Conservation (phyloP, 331 rosid genomes). For the Acacia pycnantha region DNA sequence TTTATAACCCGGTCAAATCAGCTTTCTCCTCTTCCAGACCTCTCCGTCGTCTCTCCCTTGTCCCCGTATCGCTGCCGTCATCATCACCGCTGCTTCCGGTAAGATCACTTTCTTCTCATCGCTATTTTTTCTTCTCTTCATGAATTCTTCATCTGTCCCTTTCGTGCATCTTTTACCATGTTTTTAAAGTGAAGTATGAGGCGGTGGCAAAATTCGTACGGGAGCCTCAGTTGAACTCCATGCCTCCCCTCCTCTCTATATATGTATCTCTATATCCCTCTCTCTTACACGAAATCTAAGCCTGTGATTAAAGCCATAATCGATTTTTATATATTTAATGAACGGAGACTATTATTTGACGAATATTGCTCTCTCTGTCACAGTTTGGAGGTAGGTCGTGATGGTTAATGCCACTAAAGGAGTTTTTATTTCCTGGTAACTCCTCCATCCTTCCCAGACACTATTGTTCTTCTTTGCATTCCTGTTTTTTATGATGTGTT, state of each 20-base stretch:
- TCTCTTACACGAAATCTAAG: neutral
- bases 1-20: neutral
- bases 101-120: neutral
- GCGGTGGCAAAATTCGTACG: neutral
- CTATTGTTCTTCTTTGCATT: neutral
- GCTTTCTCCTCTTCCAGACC: neutral
- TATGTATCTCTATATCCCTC: neutral
- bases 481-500: neutral
- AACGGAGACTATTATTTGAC: neutral
- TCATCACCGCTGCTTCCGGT: neutral
- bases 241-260: no score
- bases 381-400: conserved; percentile 10
- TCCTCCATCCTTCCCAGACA: neutral
- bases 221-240: neutral
- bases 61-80: neutral
- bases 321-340: neutral
- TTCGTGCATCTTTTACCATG: neutral
- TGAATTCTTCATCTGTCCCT: neutral
- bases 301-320: no score
- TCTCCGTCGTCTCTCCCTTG: neutral
- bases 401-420: conserved; percentile 87
- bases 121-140: neutral
- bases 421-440: conserved; percentile 75
- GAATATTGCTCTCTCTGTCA: conserved; percentile 16
- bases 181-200: neutral